Evolutionary conservation across 2,329 filamentous ascomycete genomes (phyloP).

Genomic region (Talaromyces sp.): DNA sequence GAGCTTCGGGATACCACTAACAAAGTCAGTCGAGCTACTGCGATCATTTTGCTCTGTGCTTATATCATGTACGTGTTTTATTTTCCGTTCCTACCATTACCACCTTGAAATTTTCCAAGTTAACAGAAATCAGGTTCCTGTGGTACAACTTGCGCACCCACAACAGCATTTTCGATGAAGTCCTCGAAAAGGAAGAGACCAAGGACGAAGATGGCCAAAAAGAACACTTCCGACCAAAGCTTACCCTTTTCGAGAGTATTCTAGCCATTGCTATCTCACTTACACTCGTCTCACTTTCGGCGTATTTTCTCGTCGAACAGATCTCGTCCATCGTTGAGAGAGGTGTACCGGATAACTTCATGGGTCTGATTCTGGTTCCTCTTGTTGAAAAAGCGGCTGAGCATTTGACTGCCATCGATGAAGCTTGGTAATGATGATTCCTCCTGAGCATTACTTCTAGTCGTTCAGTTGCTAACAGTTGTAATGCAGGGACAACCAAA

Average conservation of each 20-base stretch:
- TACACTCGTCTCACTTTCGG: conserved; percentile 65
- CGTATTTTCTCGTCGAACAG: conserved; percentile 68
- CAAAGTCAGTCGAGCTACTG: conserved; percentile 66
- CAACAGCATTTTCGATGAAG: conserved; percentile 70
- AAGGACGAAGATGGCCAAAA: conserved; percentile 62
- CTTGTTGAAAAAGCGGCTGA: conserved; percentile 84
- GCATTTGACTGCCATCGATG: conserved; percentile 77
- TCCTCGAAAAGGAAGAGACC: conserved; percentile 68
- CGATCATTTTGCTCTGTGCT: conserved; percentile 66
- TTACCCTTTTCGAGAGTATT: conserved; percentile 71
- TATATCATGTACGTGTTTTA: conserved; percentile 56
- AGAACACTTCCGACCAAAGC: conserved; percentile 61
- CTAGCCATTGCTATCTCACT: conserved; percentile 64
- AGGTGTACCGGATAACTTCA: conserved; percentile 56
- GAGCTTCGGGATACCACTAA: conserved; percentile 54
- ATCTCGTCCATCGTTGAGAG: conserved; percentile 58
- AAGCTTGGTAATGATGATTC: conserved; percentile 66
- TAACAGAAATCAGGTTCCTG: conserved; percentile 43
- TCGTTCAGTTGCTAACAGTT: background rate
- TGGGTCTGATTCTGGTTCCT: conserved; percentile 71
- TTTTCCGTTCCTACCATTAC: background rate
- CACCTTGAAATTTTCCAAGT: background rate
- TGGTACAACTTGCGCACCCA: conserved; percentile 75
- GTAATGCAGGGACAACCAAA: conserved; percentile 46
- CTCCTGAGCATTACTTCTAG: background rate